Evolutionary conservation across 2,329 filamentous ascomycete genomes (phyloP).

Genomic region (Tympanopsis confertula): DNA sequence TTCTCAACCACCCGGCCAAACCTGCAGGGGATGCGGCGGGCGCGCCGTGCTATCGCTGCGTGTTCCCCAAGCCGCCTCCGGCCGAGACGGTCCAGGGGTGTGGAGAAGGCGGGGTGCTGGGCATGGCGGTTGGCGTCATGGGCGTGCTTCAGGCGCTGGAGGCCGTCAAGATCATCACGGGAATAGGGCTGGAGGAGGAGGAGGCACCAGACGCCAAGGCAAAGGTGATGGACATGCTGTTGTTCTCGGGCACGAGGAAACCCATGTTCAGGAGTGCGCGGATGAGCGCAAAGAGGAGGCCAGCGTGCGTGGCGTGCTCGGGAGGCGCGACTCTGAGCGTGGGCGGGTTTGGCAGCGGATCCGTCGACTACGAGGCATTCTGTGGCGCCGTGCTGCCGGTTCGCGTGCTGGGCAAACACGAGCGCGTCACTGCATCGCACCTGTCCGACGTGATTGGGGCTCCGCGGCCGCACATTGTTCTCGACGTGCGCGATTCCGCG

Average conservation of each 20-base stretch:
- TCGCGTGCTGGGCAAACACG: conserved; percentile 9
- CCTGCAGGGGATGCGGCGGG: conserved; percentile 42
- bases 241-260: conserved; percentile 17
- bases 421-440: conserved; percentile 6
- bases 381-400: no score
- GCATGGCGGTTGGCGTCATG: conserved; percentile 87
- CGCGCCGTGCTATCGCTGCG: conserved; percentile 84
- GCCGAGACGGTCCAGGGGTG: conserved; percentile 74
- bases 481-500: conserved; percentile 77
- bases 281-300: neutral
- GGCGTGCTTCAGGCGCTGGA: conserved; percentile 85
- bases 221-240: conserved; percentile 5
- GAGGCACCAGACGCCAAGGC: conserved; percentile 11
- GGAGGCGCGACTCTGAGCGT: neutral
- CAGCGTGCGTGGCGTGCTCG: neutral
- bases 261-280: conserved; percentile 6
- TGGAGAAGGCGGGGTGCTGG: conserved; percentile 83
- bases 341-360: neutral
- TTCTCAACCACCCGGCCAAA: conserved; percentile 69
- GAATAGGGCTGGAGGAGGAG: conserved; percentile 13
- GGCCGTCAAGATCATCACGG: conserved; percentile 68
- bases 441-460: neutral
- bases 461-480: conserved; percentile 37
- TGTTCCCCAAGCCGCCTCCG: conserved; percentile 80
- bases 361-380: neutral